A percentile compares a stretch with the other conserved stretches of the same genome.
Conservation (phyloP, 257 asterid genomes). For the Rehmannia glutinosa region DNA sequence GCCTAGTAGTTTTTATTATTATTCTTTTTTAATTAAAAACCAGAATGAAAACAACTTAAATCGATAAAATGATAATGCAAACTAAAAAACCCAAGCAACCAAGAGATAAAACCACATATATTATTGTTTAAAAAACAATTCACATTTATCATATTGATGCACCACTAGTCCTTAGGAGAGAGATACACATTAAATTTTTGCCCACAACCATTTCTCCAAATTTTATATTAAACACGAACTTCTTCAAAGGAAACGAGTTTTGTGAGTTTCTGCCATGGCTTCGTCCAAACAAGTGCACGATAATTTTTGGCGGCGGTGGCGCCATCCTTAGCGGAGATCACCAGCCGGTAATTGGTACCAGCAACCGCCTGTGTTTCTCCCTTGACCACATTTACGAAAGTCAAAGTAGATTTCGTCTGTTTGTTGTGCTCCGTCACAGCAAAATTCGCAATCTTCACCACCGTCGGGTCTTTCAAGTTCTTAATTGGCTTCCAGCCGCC, state of each 20-base stretch:
- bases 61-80: too few relatives aligned
- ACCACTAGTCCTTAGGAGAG: too few relatives aligned
- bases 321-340: conserved; percentile 24
- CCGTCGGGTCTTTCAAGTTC: conserved; percentile 16
- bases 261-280: conserved; percentile 24
- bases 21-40: too few relatives aligned
- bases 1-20: too few relatives aligned
- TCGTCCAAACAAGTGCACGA: conserved; percentile 27
- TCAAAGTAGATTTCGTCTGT: not conserved
- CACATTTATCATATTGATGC: too few relatives aligned
- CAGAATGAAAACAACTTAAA: too few relatives aligned
- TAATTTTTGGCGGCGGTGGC: conserved; percentile 12
- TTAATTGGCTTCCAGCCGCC: conserved; percentile 22
- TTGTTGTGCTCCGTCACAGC: conserved; percentile 34
- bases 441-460: conserved; percentile 22
- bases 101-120: too few relatives aligned
- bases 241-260: conserved; percentile 27
- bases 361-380: too few relatives aligned
- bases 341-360: too few relatives aligned
- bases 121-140: too few relatives aligned
- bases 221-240: not conserved
- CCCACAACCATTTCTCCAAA: not conserved
- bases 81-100: too few relatives aligned
- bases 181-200: too few relatives aligned
- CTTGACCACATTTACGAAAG: conserved; percentile 16